Percentiles rank a stretch among this genome's conserved stretches.
Conservation (phyloP, 192 early-diverging fungal genomes). For the Diversispora epigaea region DNA sequence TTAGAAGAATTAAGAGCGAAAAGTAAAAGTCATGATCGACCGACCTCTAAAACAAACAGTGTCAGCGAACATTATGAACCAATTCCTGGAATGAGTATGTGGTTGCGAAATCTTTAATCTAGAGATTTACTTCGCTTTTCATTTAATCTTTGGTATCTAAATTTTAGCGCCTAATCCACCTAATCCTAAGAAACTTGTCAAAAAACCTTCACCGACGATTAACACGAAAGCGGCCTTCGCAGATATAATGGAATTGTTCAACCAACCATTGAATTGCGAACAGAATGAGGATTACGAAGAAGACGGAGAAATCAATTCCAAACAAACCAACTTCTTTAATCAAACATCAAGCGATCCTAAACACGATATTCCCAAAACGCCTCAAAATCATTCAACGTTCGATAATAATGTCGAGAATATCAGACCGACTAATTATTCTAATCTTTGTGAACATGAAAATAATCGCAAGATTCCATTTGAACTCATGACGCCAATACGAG, state of each 20-base stretch:
- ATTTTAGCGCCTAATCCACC: neutral
- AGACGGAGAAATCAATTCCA: neutral
- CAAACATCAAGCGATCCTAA: neutral
- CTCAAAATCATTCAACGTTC: neutral
- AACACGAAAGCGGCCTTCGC: conserved; percentile 21
- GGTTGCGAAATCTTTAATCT: neutral
- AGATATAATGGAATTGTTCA: conserved; percentile 27
- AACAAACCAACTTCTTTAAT: neutral
- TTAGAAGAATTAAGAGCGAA: conserved; percentile 28
- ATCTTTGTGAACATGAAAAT: neutral
- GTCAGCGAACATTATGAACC: no score
- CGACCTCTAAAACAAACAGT: neutral
- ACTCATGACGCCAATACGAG: conserved; percentile 10
- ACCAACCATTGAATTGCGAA: conserved; percentile 4
- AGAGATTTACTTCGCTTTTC: neutral
- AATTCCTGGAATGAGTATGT: no score
- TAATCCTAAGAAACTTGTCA: neutral
- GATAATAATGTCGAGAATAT: neutral
- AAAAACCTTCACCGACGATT: conserved; percentile 29
- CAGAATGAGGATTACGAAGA: conserved; percentile 4
- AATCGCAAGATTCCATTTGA: conserved; percentile 4
- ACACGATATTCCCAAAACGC: neutral
- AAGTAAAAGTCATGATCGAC: neutral
- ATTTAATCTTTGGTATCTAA: neutral
- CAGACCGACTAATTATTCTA: neutral